Conservation (phyloP, 1,284 basidiomycete genomes). For the Ceratobasidium theobromae region DNA sequence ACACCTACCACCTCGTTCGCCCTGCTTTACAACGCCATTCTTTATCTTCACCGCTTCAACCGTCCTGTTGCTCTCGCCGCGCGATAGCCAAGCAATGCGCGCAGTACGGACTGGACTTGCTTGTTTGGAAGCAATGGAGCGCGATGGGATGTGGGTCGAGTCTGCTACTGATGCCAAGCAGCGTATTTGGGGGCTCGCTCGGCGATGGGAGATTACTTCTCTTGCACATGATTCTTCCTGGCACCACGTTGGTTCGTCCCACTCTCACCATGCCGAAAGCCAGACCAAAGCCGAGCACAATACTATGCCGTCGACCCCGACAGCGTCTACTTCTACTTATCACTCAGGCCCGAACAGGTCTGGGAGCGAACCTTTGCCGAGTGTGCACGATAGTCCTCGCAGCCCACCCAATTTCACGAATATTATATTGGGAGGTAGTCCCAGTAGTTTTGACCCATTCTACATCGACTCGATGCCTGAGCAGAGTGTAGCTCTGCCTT, state of each 20-base stretch:
- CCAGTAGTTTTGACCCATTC: not conserved
- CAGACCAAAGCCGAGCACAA: not conserved
- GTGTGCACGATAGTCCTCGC: not conserved
- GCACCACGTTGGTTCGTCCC: not conserved
- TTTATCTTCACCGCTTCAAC: slow-evolving; percentile 26
- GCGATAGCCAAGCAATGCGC: slow-evolving; percentile 16
- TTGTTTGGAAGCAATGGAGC: slow-evolving; percentile 8
- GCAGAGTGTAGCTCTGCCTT: not conserved
- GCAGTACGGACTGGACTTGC: slow-evolving; percentile 9
- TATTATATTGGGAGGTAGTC: not conserved
- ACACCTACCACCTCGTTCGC: slow-evolving; percentile 11
- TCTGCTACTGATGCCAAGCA: not conserved
- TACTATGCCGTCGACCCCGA: not conserved
- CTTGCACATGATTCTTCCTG: not conserved
- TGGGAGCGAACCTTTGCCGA: no score
- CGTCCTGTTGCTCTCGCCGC: slow-evolving; percentile 12
- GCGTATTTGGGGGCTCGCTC: slow-evolving; percentile 14
- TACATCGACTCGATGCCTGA: slow-evolving; percentile 19
- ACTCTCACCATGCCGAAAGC: no score
- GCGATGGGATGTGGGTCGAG: slow-evolving; percentile 23
- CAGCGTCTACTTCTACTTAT: no score
- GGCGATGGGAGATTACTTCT: not conserved
- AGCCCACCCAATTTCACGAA: not conserved
- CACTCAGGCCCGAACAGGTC: no score
- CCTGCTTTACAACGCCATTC: slow-evolving; percentile 25